Evolutionary conservation across 2,329 filamentous ascomycete species (phyloP).

Genomic region (Fusarium transvaalense): DNA sequence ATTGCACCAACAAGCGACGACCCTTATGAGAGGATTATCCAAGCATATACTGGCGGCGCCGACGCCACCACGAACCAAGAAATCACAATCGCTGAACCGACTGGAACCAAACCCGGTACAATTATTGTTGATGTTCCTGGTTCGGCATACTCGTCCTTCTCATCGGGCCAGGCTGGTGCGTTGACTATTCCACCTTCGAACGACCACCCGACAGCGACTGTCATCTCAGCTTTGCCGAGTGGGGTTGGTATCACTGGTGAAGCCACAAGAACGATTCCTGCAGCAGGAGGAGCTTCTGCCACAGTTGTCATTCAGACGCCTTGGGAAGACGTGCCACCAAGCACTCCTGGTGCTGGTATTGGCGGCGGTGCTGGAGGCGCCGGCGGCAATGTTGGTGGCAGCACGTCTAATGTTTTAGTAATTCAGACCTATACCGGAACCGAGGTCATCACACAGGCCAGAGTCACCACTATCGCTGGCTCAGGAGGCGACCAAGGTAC

Average conservation of each 20-base stretch:
- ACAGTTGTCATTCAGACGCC: slow-evolving; percentile 40
- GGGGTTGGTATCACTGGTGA: slow-evolving; percentile 17
- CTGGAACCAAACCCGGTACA: slow-evolving; percentile 34
- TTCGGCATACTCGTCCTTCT: slow-evolving; percentile 32
- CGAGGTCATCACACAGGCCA: slow-evolving; percentile 24
- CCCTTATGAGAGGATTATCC: slow-evolving; percentile 36
- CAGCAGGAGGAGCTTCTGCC: slow-evolving; percentile 27
- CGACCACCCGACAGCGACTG: slow-evolving; percentile 31
- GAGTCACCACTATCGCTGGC: slow-evolving; percentile 24
- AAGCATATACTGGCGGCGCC: slow-evolving; percentile 34
- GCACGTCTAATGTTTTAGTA: slow-evolving; percentile 27
- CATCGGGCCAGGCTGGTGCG: slow-evolving; percentile 31
- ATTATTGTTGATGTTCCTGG: slow-evolving; percentile 33
- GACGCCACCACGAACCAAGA: slow-evolving; percentile 31
- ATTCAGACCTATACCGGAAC: slow-evolving; percentile 39
- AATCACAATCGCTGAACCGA: slow-evolving; percentile 36
- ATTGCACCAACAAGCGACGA: slow-evolving; percentile 30
- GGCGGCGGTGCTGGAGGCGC: not conserved
- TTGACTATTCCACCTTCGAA: slow-evolving; percentile 34
- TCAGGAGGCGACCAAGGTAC: slow-evolving; percentile 23
- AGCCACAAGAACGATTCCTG: slow-evolving; percentile 33
- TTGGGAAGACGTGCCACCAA: slow-evolving; percentile 36
- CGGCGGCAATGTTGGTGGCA: slow-evolving; percentile 1
- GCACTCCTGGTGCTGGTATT: slow-evolving; percentile 9
- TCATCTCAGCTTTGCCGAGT: slow-evolving; percentile 34